phyloP scores from a whole-genome alignment of 768 basidiomycete species.

The Russula griseocarnosa region DNA sequence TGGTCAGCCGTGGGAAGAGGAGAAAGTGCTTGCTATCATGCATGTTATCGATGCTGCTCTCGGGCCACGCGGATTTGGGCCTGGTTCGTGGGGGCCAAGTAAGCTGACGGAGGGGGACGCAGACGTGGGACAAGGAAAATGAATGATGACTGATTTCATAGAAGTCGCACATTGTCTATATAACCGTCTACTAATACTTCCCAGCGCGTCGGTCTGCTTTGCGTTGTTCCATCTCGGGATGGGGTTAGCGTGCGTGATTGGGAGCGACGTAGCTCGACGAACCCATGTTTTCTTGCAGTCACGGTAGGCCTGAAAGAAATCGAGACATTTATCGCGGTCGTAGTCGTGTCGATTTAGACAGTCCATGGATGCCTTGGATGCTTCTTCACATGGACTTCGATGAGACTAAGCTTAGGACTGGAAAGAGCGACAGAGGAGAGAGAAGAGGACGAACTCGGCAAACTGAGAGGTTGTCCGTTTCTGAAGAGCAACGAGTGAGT shows the following conservation, averaged over 20 bases:
- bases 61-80: slow-evolving; percentile 65
- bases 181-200: slow-evolving; percentile 16
- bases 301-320: slow-evolving; percentile 76
- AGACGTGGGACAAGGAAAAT: not conserved
- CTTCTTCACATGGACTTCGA: slow-evolving; percentile 68
- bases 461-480: slow-evolving; percentile 24
- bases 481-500: not conserved
- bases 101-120: not conserved
- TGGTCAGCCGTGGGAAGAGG: slow-evolving; percentile 76
- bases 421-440: not conserved
- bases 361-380: slow-evolving; percentile 68
- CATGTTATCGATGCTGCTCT: slow-evolving; percentile 64
- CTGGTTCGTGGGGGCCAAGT: slow-evolving; percentile 47
- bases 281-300: slow-evolving; percentile 84
- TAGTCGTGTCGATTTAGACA: slow-evolving; percentile 69
- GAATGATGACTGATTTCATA: not conserved
- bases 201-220: slow-evolving; percentile 59
- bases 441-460: slow-evolving; percentile 18
- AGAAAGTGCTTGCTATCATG: slow-evolving; percentile 82
- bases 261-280: slow-evolving; percentile 29
- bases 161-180: not conserved
- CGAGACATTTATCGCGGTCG: slow-evolving; percentile 66
- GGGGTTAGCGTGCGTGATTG: slow-evolving; percentile 5
- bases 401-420: not conserved
- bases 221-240: slow-evolving; percentile 58